Percentiles rank a stretch among this genome's conserved stretches.
These are phyloP conservation scores for Yarrowia sp. DNA, from an alignment of 805 yeast genomes.

Conservation along the genomic window DNA sequence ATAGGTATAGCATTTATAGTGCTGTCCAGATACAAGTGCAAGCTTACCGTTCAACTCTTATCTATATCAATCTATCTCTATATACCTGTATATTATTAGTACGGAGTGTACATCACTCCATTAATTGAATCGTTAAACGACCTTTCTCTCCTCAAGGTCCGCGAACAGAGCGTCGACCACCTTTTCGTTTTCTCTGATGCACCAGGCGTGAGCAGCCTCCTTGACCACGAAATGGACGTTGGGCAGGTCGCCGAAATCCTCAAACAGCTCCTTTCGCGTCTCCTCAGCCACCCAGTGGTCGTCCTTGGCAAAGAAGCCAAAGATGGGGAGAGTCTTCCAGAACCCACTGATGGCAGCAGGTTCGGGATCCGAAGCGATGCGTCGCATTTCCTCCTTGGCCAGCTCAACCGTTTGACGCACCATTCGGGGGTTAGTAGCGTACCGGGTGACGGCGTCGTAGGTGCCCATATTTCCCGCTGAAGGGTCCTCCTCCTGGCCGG, in stretches of 20 bases:
- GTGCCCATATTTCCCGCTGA: not conserved
- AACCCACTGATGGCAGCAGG: constrained; percentile 51
- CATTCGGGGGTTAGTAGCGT: constrained; percentile 55
- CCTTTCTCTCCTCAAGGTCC: constrained; percentile 3
- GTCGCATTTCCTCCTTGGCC: constrained; percentile 66
- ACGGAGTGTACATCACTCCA: too few species aligned
- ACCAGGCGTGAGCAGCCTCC: constrained; percentile 64
- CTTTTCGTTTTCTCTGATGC: constrained; percentile 59
- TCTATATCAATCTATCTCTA: not conserved
- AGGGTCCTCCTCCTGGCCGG: not conserved
- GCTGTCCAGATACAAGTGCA: too few species aligned
- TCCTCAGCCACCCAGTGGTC: constrained; percentile 71
- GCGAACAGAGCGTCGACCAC: constrained; percentile 51
- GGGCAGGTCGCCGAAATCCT: constrained; percentile 49
- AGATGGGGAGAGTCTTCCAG: constrained; percentile 58
- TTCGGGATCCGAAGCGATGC: constrained; percentile 54
- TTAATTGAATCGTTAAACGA: constrained; percentile 3
- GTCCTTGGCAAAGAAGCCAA: constrained; percentile 62
- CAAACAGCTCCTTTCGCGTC: constrained; percentile 57
- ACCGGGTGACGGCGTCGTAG: constrained; percentile 53
- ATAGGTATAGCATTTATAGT: too few species aligned
- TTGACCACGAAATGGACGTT: constrained; percentile 50
- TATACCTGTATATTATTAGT: not conserved
- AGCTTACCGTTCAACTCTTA: too few species aligned
- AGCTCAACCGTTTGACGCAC: constrained; percentile 62